Evolutionary conservation across 257 asterid species (phyloP), one percentile per base, ranked within the genome.

Genomic region (Craterostigma plantagineum): DNA sequence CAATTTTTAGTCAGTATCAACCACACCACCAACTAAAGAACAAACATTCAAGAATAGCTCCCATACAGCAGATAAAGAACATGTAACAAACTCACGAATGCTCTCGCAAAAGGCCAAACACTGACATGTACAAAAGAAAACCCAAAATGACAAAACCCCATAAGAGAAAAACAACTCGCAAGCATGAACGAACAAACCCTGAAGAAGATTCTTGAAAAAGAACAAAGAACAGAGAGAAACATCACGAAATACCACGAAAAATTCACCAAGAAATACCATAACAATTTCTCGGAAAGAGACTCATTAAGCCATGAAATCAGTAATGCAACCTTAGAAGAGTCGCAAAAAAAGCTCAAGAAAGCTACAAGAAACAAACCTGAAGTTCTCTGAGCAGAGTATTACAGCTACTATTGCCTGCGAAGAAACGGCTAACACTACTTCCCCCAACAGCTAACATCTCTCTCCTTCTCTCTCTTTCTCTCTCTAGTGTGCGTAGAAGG

Each of bases 321-420:
- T 18, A 18, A 14, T 35, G 42, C 46, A 33, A 33, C 57, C 3
- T 23, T n/a, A 42, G 33, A 14, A 14, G 37, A 11, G 27, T n/a
- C 30, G 11, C 9, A 12, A 27, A 42, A 10, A 37, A 42, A 43
- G 0, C 41, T 35, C 45, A 42, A 30, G 16, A 14, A 34, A 38
- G 55, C 47, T n/a, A 56, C 1, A 34, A 11, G 35, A 49, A 52
- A 60, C 49, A 50, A 43, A 81, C 94, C 94, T 82, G 76, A 70
- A 82, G 92, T 59, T 82, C 77, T 59, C 52, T 63, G 66, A 78
- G 79, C 56, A 82, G 51, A 60, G 71, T 56, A 63, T 62, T 65
- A 65, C 67, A 69, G 30, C 30, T 23, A 63, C 55, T 52, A 57
- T 41, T 69, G 66, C 68, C 63, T 6, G 75, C 49, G 37, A 56